These are phyloP conservation scores for Chytriomyces confervae DNA, from an alignment of 192 early-diverging fungal genomes.

Conservation along the genomic window DNA sequence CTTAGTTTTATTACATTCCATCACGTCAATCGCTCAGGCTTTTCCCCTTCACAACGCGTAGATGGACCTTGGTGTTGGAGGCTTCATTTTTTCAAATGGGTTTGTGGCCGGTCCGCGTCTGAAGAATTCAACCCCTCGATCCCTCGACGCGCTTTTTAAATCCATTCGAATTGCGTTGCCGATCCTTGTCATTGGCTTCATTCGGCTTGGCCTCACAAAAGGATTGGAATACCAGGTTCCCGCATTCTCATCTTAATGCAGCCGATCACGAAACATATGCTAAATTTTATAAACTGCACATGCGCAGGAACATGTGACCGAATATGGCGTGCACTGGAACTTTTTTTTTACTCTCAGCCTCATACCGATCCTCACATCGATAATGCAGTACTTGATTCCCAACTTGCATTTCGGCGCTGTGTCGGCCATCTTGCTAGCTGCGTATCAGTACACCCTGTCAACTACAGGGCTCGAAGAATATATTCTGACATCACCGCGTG, in stretches of 20 bases:
- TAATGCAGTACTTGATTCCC: constrained; percentile 57
- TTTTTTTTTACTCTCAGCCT: constrained; percentile 95
- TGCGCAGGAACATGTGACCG: constrained; percentile 80
- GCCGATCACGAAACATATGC: background rate
- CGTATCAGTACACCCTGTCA: constrained; percentile 32
- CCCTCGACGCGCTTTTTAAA: constrained; percentile 27
- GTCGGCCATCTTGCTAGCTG: constrained; percentile 52
- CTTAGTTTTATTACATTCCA: no score
- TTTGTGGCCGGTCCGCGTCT: constrained; percentile 71
- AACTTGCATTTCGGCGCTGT: constrained; percentile 63
- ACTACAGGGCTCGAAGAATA: constrained; percentile 48
- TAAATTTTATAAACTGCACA: constrained; percentile 15
- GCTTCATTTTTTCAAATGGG: constrained; percentile 91
- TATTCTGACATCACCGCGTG: constrained; percentile 77
- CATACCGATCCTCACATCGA: constrained; percentile 77
- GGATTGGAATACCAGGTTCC: constrained; percentile 84
- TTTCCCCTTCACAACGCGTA: constrained; percentile 31
- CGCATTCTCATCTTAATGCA: background rate
- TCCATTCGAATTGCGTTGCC: constrained; percentile 66
- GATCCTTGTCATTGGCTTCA: constrained; percentile 76
- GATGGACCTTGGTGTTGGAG: constrained; percentile 96
- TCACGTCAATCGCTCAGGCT: background rate
- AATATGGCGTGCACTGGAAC: constrained; percentile 99
- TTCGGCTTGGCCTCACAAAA: constrained; percentile 73
- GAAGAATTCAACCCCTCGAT: constrained; percentile 1